Evolutionary conservation across 2,329 filamentous ascomycete genomes (phyloP).

Genomic region (Cladobotryum protrusum): DNA sequence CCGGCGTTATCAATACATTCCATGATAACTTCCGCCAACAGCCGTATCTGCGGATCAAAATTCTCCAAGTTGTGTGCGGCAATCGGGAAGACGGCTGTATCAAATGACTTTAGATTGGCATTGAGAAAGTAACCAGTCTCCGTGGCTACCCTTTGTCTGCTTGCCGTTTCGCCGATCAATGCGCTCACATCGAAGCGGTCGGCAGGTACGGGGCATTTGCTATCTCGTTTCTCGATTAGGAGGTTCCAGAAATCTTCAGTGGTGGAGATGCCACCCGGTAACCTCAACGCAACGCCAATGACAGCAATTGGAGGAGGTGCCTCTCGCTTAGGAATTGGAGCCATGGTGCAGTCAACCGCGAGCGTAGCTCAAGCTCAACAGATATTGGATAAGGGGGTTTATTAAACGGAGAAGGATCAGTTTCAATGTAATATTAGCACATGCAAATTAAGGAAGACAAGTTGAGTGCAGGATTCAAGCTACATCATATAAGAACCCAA

Average conservation of each 20-base stretch:
- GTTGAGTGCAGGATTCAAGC: too few species aligned
- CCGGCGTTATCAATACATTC: slow-evolving; percentile 24
- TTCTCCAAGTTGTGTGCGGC: slow-evolving; percentile 19
- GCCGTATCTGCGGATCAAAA: slow-evolving; percentile 26
- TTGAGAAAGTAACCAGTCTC: slow-evolving; percentile 23
- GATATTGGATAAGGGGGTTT: too few species aligned
- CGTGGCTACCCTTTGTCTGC: slow-evolving; percentile 5
- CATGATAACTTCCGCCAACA: slow-evolving; percentile 22
- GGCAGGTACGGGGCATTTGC: slow-evolving; percentile 19
- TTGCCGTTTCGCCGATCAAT: slow-evolving; percentile 16
- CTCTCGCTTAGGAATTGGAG: background rate
- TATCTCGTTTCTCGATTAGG: slow-evolving; percentile 22
- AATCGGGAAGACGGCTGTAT: slow-evolving; percentile 28
- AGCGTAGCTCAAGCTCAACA: too few species aligned
- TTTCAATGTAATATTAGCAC: too few species aligned
- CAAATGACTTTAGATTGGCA: slow-evolving; percentile 19
- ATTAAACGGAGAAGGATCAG: too few species aligned
- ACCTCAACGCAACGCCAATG: slow-evolving; percentile 26
- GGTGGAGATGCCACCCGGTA: slow-evolving; percentile 24
- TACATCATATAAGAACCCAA: too few species aligned
- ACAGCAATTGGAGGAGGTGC: slow-evolving; percentile 24
- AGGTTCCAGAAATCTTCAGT: slow-evolving; percentile 26
- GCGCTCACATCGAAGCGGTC: slow-evolving; percentile 22
- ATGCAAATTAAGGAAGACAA: too few species aligned
- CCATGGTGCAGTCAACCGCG: background rate